phyloP scores from a whole-genome alignment of 1,139 yeast species.

The Taphrina wiesneri region DNA sequence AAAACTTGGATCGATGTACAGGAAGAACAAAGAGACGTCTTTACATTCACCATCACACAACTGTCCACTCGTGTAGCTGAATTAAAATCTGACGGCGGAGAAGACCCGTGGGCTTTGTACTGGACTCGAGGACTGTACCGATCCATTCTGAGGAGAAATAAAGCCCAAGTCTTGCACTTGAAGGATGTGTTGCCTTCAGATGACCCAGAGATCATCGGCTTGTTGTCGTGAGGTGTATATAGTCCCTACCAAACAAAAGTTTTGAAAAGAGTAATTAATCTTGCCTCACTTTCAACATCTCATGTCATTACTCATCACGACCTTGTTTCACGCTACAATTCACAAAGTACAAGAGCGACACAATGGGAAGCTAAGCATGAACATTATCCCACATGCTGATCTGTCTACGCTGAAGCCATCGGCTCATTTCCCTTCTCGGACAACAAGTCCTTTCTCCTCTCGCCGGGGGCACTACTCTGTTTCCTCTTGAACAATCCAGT shows the following conservation, averaged over 20 bases:
- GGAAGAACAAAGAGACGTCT: constrained; percentile 24
- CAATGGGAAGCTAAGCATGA: background rate
- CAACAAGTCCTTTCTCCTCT: background rate
- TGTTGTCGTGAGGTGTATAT: background rate
- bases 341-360: no score
- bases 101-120: background rate
- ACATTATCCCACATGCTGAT: background rate
- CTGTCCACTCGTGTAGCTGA: background rate
- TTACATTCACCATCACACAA: constrained; percentile 6
- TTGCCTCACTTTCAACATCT: background rate
- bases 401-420: background rate
- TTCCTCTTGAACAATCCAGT: background rate
- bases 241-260: no score
- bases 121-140: constrained; percentile 11
- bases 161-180: background rate
- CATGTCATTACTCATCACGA: no score
- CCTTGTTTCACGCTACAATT: no score
- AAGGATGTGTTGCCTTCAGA: background rate
- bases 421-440: constrained; percentile 14
- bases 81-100: background rate
- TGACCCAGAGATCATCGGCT: background rate
- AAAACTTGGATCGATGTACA: constrained; percentile 13
- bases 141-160: background rate
- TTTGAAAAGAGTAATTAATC: background rate
- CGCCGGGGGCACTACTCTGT: background rate